phyloP scores from a whole-genome alignment of 1,284 basidiomycete species.

The Malassezia obtusa region DNA sequence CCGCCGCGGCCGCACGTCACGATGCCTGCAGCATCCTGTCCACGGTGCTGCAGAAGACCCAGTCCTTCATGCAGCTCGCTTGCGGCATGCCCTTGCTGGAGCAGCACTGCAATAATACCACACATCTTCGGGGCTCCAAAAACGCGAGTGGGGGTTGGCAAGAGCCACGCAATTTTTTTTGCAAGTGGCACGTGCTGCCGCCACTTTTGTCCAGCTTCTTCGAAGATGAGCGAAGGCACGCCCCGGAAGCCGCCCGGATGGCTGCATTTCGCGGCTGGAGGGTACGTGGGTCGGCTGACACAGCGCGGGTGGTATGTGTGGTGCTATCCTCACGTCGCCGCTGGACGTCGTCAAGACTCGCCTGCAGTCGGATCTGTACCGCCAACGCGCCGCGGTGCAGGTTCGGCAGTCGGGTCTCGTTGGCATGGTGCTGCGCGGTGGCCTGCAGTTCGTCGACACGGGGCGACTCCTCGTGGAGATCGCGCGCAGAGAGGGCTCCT shows the following conservation, averaged over 20 bases:
- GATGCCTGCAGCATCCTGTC: slow-evolving; percentile 96
- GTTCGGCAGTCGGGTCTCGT: slow-evolving; percentile 16
- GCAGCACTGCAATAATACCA: slow-evolving; percentile 44
- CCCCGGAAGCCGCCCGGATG: slow-evolving; percentile 23
- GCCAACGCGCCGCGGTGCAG: slow-evolving; percentile 32
- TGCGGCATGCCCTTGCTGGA: slow-evolving; percentile 32
- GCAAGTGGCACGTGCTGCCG: background rate
- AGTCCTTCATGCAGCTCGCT: slow-evolving; percentile 48
- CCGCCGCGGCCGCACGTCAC: slow-evolving; percentile 93
- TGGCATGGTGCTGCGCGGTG: slow-evolving; percentile 54
- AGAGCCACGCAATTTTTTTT: background rate
- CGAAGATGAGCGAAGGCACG: background rate
- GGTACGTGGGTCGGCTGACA: slow-evolving; percentile 31
- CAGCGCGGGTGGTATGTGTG: slow-evolving; percentile 93
- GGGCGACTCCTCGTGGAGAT: slow-evolving; percentile 61
- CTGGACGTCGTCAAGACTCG: slow-evolving; percentile 98
- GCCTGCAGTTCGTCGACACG: slow-evolving; percentile 93
- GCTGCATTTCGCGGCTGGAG: slow-evolving; percentile 51
- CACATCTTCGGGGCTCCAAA: slow-evolving; percentile 26
- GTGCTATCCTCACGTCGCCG: slow-evolving; percentile 88
- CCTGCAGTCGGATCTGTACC: slow-evolving; percentile 80
- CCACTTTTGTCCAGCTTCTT: background rate
- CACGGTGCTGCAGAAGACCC: slow-evolving; percentile 50
- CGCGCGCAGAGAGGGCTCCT: slow-evolving; percentile 68
- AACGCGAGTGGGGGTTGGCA: background rate